Conservation (phyloP, 129 eudicot species). For the Tanacetum coccineum region DNA sequence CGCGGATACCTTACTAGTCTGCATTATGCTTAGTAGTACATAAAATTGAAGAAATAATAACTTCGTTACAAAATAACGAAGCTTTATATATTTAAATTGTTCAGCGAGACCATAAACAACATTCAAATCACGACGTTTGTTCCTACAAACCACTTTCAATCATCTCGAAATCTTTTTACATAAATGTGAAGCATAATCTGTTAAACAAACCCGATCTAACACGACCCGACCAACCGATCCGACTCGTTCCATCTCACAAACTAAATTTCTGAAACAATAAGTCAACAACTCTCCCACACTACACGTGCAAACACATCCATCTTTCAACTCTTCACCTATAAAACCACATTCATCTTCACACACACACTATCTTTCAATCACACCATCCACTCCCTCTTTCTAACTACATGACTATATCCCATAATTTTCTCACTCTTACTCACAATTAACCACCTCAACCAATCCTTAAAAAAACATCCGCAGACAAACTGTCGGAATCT, state of each 20-base stretch:
- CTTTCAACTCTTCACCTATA: constrained; percentile 25
- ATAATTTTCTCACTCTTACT: constrained; percentile 15
- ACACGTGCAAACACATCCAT: constrained; percentile 28
- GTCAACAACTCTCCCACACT: constrained; percentile 18
- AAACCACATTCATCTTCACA: constrained; percentile 16
- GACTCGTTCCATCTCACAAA: background rate
- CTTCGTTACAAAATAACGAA: too few relatives aligned
- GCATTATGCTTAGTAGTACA: too few relatives aligned
- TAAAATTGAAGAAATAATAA: too few relatives aligned
- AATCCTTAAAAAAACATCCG: constrained; percentile 11
- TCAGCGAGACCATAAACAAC: too few relatives aligned
- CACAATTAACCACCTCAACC: background rate
- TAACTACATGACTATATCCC: background rate
- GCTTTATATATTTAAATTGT: too few relatives aligned
- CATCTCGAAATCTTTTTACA: too few relatives aligned
- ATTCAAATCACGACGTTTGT: too few relatives aligned
- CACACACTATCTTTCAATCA: constrained; percentile 28
- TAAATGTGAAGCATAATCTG: too few relatives aligned
- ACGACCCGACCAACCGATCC: background rate
- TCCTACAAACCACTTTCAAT: background rate
- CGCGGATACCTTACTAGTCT: too few relatives aligned
- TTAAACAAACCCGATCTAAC: too few relatives aligned
- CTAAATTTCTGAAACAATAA: background rate
- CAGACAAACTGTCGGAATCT: constrained; percentile 7
- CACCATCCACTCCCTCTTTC: constrained; percentile 24